These are phyloP conservation scores for Salix koriyanagi DNA, from an alignment of 345 rosid genomes.

Conservation along the genomic window DNA sequence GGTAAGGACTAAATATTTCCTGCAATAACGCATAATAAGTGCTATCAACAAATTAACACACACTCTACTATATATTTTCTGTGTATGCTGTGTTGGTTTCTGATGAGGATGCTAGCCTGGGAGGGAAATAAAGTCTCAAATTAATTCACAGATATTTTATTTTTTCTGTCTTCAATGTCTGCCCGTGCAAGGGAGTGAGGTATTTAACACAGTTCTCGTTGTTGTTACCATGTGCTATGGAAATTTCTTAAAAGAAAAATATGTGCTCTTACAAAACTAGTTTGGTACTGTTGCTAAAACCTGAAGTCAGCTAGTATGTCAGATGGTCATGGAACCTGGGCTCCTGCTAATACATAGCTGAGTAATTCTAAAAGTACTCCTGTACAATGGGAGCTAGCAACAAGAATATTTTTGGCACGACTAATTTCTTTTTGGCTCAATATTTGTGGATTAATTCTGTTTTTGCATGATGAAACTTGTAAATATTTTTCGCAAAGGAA, in stretches of 20 bases:
- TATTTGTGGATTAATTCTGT: neutral
- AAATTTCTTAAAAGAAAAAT: neutral
- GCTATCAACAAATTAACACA: neutral
- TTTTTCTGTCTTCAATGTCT: neutral
- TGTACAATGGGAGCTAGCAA: too few species aligned
- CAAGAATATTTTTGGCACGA: too few species aligned
- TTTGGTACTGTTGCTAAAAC: neutral
- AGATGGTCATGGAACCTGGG: neutral
- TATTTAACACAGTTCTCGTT: neutral
- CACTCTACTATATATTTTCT: neutral
- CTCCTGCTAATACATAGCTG: neutral
- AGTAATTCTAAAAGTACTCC: too few species aligned
- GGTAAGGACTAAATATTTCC: constrained; percentile 26
- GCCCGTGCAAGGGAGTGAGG: neutral
- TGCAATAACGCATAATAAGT: neutral
- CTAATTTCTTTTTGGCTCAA: neutral
- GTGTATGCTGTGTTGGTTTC: neutral
- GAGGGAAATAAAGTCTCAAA: neutral
- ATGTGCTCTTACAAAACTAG: too few species aligned
- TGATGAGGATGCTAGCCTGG: neutral
- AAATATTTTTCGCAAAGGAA: neutral
- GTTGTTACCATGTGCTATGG: neutral
- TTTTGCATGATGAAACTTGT: neutral
- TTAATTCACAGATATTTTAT: neutral
- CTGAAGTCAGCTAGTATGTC: neutral